Conservation (phyloP, 2,329 filamentous ascomycete genomes). For the Trichoderma afroharzianum region DNA sequence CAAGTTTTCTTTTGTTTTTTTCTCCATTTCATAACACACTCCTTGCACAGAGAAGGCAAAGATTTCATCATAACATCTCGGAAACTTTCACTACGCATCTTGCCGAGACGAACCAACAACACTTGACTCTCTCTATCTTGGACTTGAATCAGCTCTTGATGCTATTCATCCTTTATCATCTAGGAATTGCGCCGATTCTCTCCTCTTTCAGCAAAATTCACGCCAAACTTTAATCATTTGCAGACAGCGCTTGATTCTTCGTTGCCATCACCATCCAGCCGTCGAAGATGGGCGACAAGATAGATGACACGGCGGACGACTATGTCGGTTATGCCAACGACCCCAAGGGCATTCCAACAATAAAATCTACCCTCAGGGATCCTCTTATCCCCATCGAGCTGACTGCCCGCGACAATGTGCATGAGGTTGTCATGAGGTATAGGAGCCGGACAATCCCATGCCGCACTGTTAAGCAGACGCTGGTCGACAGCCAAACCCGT, state of each 20-base stretch:
- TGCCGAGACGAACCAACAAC: neutral
- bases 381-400: neutral
- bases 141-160: neutral
- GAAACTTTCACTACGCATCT: neutral
- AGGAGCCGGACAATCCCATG: neutral
- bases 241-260: neutral
- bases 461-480: neutral
- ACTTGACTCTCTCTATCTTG: neutral
- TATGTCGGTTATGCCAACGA: neutral
- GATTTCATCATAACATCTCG: neutral
- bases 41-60: neutral
- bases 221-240: neutral
- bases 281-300: neutral
- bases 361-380: neutral
- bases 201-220: neutral
- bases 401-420: neutral
- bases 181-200: neutral
- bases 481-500: neutral
- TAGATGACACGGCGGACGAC: neutral
- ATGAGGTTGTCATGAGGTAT: neutral
- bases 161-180: neutral
- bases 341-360: neutral
- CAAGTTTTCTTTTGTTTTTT: neutral
- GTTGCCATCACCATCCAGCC: too few relatives aligned
- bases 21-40: neutral